Conservation (phyloP, 805 yeast genomes). For the Pichia nanzhaoensis region DNA sequence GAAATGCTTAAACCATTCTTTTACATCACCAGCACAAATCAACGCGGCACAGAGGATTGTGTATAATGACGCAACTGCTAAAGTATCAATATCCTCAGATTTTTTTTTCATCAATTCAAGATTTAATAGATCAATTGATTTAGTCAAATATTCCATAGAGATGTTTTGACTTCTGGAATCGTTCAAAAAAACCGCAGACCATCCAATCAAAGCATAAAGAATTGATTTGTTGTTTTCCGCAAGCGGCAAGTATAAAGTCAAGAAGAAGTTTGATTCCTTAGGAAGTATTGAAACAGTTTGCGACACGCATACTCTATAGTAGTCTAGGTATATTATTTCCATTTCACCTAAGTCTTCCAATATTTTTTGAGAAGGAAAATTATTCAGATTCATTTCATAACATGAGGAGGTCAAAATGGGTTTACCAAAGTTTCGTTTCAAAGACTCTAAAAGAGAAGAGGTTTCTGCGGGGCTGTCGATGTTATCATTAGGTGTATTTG, state of each 20-base stretch:
- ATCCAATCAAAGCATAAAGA: slow-evolving; percentile 43
- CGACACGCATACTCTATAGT: slow-evolving; percentile 40
- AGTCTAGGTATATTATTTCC: slow-evolving; percentile 34
- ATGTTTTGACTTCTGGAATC: slow-evolving; percentile 8
- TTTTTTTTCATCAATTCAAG: background rate
- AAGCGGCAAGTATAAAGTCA: slow-evolving; percentile 47
- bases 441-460: background rate
- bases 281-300: slow-evolving; percentile 45
- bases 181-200: slow-evolving; percentile 36
- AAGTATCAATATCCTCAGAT: slow-evolving; percentile 7
- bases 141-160: slow-evolving; percentile 5
- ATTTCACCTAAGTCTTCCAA: slow-evolving; percentile 7
- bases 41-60: slow-evolving; percentile 22
- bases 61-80: slow-evolving; percentile 18
- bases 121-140: slow-evolving; percentile 1
- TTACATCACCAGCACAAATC: slow-evolving; percentile 23
- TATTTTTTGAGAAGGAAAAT: slow-evolving; percentile 12
- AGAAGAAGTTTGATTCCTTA: slow-evolving; percentile 41
- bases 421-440: background rate
- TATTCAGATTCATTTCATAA: slow-evolving; percentile 1
- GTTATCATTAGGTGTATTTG: background rate
- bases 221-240: slow-evolving; percentile 42
- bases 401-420: background rate
- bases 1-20: slow-evolving; percentile 17
- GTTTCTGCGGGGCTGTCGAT: background rate